Conservation (phyloP, 495 filamentous ascomycete species). For the Hyphodiscus hymeniophilus region DNA sequence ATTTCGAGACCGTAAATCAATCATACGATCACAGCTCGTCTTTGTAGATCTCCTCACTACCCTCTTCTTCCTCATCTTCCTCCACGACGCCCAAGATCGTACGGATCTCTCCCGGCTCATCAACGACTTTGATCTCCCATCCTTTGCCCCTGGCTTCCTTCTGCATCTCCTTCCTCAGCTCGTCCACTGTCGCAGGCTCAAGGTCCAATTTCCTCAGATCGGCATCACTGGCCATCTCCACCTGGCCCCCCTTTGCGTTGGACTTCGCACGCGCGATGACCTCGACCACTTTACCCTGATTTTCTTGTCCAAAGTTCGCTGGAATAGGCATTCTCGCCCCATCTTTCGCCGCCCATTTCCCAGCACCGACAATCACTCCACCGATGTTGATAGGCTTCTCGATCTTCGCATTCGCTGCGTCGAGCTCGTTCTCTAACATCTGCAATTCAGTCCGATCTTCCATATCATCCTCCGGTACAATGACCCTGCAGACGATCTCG, state of each 20-base stretch:
- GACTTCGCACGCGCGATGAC: slow-evolving; percentile 31
- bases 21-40: slow-evolving; percentile 22
- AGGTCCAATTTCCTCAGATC: slow-evolving; percentile 62
- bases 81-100: slow-evolving; percentile 38
- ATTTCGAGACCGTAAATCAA: too few species aligned
- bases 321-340: slow-evolving; percentile 30
- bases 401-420: slow-evolving; percentile 18
- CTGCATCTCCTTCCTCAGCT: slow-evolving; percentile 49
- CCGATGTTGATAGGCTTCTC: slow-evolving; percentile 31
- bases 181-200: slow-evolving; percentile 58
- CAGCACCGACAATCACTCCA: slow-evolving; percentile 46
- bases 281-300: slow-evolving; percentile 23
- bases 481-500: slow-evolving; percentile 60
- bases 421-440: slow-evolving; percentile 26
- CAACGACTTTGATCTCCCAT: slow-evolving; percentile 48
- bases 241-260: slow-evolving; percentile 40
- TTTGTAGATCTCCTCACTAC: slow-evolving; percentile 20
- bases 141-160: slow-evolving; percentile 41
- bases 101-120: slow-evolving; percentile 27
- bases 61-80: slow-evolving; percentile 27
- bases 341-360: slow-evolving; percentile 38
- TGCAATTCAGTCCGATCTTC: slow-evolving; percentile 24
- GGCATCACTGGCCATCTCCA: slow-evolving; percentile 44
- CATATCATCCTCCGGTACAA: slow-evolving; percentile 30
- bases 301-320: slow-evolving; percentile 29